These are phyloP conservation scores for Vanrija pseudolonga DNA, from an alignment of 1,284 basidiomycete species.

Conservation along the genomic window DNA sequence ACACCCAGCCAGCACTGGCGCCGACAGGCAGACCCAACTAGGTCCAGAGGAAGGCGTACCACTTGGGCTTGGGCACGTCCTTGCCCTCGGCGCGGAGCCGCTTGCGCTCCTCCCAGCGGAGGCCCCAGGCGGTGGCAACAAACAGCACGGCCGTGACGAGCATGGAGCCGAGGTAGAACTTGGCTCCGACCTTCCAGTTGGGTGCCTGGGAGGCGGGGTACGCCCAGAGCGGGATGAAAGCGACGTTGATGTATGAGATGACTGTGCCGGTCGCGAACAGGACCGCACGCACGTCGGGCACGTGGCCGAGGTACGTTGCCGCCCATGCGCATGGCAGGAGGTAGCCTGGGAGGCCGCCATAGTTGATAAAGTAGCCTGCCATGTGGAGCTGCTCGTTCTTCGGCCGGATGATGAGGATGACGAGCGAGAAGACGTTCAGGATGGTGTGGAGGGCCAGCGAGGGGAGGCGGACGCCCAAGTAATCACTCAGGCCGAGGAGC, in stretches of 20 bases:
- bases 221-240: slow-evolving; percentile 16
- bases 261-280: slow-evolving; percentile 11
- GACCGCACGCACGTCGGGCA: slow-evolving; percentile 10
- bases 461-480: slow-evolving; percentile 13
- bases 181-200: slow-evolving; percentile 14
- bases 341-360: slow-evolving; percentile 9
- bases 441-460: slow-evolving; percentile 6
- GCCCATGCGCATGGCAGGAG: slow-evolving; percentile 9
- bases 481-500: slow-evolving; percentile 9
- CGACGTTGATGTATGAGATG: slow-evolving; percentile 13
- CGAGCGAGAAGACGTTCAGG: slow-evolving; percentile 9
- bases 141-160: slow-evolving; percentile 2
- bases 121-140: slow-evolving; percentile 9
- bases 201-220: slow-evolving; percentile 11
- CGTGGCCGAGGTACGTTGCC: slow-evolving; percentile 5
- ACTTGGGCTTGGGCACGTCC: slow-evolving; percentile 1
- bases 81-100: slow-evolving; percentile 4
- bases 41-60: slow-evolving; percentile 10
- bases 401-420: slow-evolving; percentile 10
- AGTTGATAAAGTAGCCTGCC: slow-evolving; percentile 12
- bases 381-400: slow-evolving; percentile 3
- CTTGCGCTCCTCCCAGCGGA: slow-evolving; percentile 13
- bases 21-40: no score
- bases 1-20: no score
- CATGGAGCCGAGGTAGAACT: slow-evolving; percentile 19